Evolutionary conservation across 2,329 filamentous ascomycete genomes (phyloP), one percentile per base, ranked within the genome.

Genomic region (Fusarium sp.): DNA sequence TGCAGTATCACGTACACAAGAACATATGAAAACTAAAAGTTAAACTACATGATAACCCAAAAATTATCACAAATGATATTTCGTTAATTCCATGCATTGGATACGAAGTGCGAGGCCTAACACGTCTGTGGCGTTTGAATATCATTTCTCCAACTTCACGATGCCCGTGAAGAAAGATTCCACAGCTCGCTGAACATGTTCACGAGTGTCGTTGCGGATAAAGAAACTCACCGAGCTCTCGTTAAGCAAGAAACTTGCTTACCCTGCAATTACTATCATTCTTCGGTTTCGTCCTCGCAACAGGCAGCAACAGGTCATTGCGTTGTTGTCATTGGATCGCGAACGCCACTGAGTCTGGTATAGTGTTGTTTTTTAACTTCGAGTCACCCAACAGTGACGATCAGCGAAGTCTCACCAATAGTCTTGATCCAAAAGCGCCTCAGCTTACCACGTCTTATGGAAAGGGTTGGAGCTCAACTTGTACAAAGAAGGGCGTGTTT

Each of bases 281-380:
- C 13, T 55, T 55, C 36, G n/a, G 8, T 14, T 54, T 59, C 17
- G 11, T 18, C n/a, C 32, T 61, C 58, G 47, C 57, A 61, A 17
- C 58, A 61, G 47, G 58, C 47, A 35, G 47, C 45, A 60, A 41
- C 28, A 6, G 15, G 47, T 8, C n/a, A 32, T 42, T 32, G 28
- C n/a, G 5, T 36, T 36, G 8, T 20, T 53, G 10, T 30, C 28
- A 41, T 61, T 61, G 47, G 58, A 42, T 42, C 47, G 17, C n/a
- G 48, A 28, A 42, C 48, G 36, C 58, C 48, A 61, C 48, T 36
- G 20, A 20, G n/a, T 14, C 22, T 8, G 10, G n/a, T 14, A 42
- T n/a, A 35, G 45, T 41, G n/a, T 6, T 35, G n/a, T 55, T 55
- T 55, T 55, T 38, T 10, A 13, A 38, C 24, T 17, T 38, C 4